Evolutionary conservation across 1,284 basidiomycete species (phyloP).

Genomic region (Puccinia novopanici): DNA sequence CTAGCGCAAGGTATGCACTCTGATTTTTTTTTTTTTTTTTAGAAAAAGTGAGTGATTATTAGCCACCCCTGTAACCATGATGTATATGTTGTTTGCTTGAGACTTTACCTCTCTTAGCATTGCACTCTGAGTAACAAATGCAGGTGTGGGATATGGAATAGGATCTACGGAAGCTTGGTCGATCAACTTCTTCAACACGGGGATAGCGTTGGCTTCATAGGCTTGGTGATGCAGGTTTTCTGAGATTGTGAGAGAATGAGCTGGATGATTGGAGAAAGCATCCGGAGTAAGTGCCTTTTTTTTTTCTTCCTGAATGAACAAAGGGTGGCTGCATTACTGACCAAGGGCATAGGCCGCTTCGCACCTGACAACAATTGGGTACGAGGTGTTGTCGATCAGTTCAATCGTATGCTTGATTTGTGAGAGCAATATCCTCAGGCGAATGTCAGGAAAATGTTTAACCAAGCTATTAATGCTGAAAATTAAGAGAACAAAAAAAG

Average conservation of each 20-base stretch:
- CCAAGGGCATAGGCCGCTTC: slow-evolving; percentile 50
- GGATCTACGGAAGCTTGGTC: slow-evolving; percentile 44
- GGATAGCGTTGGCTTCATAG: slow-evolving; percentile 30
- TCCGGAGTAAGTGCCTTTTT: not conserved
- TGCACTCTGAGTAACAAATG: slow-evolving; percentile 41
- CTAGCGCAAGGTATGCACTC: slow-evolving; percentile 48
- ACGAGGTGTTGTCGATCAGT: slow-evolving; percentile 37
- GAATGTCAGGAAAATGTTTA: slow-evolving; percentile 44
- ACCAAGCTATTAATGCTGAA: slow-evolving; percentile 38
- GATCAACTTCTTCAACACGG: slow-evolving; percentile 43
- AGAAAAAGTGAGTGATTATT: not conserved
- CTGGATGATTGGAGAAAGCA: slow-evolving; percentile 5
- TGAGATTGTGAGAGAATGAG: slow-evolving; percentile 49
- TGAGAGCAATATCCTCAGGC: slow-evolving; percentile 19
- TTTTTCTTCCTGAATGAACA: not conserved
- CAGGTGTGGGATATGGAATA: slow-evolving; percentile 43
- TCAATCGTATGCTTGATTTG: slow-evolving; percentile 37
- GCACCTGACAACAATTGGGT: slow-evolving; percentile 30
- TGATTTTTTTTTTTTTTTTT: slow-evolving; percentile 5
- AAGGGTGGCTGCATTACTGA: slow-evolving; percentile 13
- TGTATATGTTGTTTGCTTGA: not conserved
- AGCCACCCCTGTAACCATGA: not conserved
- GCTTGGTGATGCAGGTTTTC: slow-evolving; percentile 35
- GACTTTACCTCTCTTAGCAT: slow-evolving; percentile 41
- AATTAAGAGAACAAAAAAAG: slow-evolving; percentile 5